Conservation (phyloP, 768 basidiomycete genomes). For the Leccinellum rugosiceps region DNA sequence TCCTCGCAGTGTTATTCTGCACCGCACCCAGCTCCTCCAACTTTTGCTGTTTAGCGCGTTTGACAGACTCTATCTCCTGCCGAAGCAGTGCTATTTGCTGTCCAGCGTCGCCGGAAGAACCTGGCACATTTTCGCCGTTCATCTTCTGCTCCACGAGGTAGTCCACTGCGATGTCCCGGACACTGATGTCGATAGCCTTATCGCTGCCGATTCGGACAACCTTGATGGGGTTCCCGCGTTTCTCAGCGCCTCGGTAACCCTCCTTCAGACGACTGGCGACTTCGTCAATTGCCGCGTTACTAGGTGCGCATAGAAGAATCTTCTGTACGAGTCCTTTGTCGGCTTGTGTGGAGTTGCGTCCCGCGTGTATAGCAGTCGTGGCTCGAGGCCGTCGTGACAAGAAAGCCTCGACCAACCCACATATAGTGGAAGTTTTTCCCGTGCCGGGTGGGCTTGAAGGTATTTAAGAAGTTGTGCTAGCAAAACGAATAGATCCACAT, state of each 20-base stretch:
- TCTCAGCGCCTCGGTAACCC: constrained; percentile 59
- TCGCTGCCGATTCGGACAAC: constrained; percentile 90
- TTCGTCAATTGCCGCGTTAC: constrained; percentile 98
- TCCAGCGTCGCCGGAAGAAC: constrained; percentile 47
- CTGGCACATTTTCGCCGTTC: constrained; percentile 39
- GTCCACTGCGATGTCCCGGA: constrained; percentile 86
- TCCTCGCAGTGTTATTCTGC: constrained; percentile 55
- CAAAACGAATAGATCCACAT: constrained; percentile 18
- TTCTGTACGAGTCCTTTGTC: constrained; percentile 56
- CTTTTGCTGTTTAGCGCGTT: constrained; percentile 56
- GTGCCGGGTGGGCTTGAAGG: constrained; percentile 86
- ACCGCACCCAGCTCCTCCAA: constrained; percentile 53
- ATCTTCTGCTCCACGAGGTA: constrained; percentile 77
- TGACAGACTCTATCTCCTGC: constrained; percentile 67
- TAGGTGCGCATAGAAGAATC: constrained; percentile 91
- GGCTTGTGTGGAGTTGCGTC: constrained; percentile 36
- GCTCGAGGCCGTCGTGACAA: constrained; percentile 55
- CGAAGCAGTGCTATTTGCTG: constrained; percentile 59
- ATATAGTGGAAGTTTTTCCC: constrained; percentile 97
- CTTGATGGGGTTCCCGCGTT: constrained; percentile 55
- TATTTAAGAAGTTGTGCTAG: background rate
- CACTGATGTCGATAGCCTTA: constrained; percentile 68
- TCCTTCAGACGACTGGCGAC: constrained; percentile 84
- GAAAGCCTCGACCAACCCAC: constrained; percentile 85
- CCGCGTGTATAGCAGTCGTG: constrained; percentile 48